These are phyloP conservation scores for Lipomyces japonicus DNA, from an alignment of 805 yeast species.

Conservation along the genomic window DNA sequence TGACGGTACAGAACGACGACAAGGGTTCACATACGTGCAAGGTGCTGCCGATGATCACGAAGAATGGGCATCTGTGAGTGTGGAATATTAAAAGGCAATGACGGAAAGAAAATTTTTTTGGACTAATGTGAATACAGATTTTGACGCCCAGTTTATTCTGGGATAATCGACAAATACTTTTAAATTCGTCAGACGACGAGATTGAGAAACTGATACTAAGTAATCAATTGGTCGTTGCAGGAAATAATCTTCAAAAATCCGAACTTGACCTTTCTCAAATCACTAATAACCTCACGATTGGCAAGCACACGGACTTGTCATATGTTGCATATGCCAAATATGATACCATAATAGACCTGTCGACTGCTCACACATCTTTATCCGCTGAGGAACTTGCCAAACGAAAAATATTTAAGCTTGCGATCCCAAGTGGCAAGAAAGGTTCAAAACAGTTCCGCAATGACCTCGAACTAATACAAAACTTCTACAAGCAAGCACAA, in stretches of 20 bases:
- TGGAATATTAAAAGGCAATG: background rate
- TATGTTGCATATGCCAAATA: too few species aligned
- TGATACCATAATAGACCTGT: conserved; percentile 29
- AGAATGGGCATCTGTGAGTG: conserved; percentile 53
- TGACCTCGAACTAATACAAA: conserved; percentile 45
- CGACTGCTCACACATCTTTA: conserved; percentile 4
- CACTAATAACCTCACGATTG: conserved; percentile 26
- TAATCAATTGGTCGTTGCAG: conserved; percentile 34
- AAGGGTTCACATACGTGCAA: conserved; percentile 66
- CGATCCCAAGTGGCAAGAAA: conserved; percentile 46
- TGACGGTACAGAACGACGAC: conserved; percentile 50
- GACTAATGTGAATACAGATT: conserved; percentile 23
- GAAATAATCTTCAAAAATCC: too few species aligned
- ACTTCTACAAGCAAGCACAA: conserved; percentile 26
- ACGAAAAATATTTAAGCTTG: conserved; percentile 3
- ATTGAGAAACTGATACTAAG: conserved; percentile 36
- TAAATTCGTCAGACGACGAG: conserved; percentile 12
- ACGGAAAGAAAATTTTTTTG: background rate
- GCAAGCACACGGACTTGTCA: too few species aligned
- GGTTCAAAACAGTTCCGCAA: conserved; percentile 61
- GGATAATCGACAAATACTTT: conserved; percentile 41
- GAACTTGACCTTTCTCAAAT: conserved; percentile 21
- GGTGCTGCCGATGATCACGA: conserved; percentile 97
- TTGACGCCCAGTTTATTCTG: conserved; percentile 58
- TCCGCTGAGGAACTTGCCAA: conserved; percentile 3